phyloP scores from a whole-genome alignment of 2,329 filamentous ascomycete species.

The Exophiala sideris region DNA sequence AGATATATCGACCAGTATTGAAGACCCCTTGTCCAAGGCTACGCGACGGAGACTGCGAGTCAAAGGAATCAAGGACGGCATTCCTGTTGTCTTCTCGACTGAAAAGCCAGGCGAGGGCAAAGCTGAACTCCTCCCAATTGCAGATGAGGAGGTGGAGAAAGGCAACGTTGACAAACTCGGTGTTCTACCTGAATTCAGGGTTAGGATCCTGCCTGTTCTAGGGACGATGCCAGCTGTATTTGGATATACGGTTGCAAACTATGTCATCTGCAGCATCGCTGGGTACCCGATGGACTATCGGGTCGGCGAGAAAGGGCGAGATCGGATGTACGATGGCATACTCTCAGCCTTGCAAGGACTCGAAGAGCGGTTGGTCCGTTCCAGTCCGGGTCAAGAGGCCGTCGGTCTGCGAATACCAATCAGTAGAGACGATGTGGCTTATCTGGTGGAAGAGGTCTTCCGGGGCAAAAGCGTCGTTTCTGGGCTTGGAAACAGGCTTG shows the following conservation, averaged over 20 bases:
- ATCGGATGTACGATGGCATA: slow-evolving; percentile 89
- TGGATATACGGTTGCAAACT: slow-evolving; percentile 85
- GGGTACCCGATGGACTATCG: slow-evolving; percentile 82
- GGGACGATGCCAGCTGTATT: slow-evolving; percentile 98
- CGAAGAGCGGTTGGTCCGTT: slow-evolving; percentile 70
- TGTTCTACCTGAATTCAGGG: slow-evolving; percentile 85
- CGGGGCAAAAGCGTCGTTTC: slow-evolving; percentile 78
- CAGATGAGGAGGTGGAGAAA: slow-evolving; percentile 83
- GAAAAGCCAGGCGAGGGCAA: slow-evolving; percentile 89
- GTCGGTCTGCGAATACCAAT: slow-evolving; percentile 77
- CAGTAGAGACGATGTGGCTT: slow-evolving; percentile 76
- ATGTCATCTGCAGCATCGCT: slow-evolving; percentile 76
- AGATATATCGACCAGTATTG: slow-evolving; percentile 82
- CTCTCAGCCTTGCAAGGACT: slow-evolving; percentile 69
- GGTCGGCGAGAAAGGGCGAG: slow-evolving; percentile 71
- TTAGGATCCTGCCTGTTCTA: slow-evolving; percentile 89
- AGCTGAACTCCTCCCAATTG: slow-evolving; percentile 78
- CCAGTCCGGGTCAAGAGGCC: slow-evolving; percentile 45
- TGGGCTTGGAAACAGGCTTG: slow-evolving; percentile 73
- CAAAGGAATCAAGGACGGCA: slow-evolving; percentile 75
- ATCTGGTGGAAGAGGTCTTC: slow-evolving; percentile 86
- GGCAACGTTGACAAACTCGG: slow-evolving; percentile 82
- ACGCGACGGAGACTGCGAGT: slow-evolving; percentile 75
- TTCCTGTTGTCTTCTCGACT: slow-evolving; percentile 87
- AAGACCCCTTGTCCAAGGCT: slow-evolving; percentile 82